phyloP scores from a whole-genome alignment of 768 basidiomycete genomes.

The Nevesoporus exiguus region DNA sequence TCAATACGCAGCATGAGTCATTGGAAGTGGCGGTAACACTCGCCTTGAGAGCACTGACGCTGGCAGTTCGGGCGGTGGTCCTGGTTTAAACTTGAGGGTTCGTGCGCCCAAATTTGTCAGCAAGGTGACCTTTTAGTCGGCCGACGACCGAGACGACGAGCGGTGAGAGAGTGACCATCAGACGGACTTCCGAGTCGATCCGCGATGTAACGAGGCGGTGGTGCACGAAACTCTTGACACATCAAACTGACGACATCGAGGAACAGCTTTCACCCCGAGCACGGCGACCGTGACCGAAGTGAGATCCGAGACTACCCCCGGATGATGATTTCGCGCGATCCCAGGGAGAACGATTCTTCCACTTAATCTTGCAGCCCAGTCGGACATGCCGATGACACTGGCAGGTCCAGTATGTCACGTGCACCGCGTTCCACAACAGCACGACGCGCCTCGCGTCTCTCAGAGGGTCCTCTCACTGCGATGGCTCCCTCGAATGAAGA shows the following conservation, averaged over 20 bases:
- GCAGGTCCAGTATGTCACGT: slow-evolving; percentile 16
- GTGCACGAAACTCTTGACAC: neutral
- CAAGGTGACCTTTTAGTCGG: neutral
- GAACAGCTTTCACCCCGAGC: slow-evolving; percentile 11
- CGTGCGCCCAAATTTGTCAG: slow-evolving; percentile 17
- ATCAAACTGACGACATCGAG: neutral
- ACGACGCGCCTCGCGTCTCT: neutral
- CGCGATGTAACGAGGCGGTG: slow-evolving; percentile 18
- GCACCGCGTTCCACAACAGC: slow-evolving; percentile 15
- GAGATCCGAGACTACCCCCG: neutral
- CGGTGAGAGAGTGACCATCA: slow-evolving; percentile 7
- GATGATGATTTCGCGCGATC: neutral
- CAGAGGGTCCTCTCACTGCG: too few relatives aligned
- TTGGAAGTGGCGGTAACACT: slow-evolving; percentile 9
- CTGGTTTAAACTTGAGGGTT: neutral
- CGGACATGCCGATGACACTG: neutral
- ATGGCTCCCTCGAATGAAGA: slow-evolving; percentile 28
- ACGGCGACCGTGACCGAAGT: slow-evolving; percentile 1
- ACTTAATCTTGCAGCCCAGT: neutral
- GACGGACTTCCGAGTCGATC: too few relatives aligned
- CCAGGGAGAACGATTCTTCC: neutral
- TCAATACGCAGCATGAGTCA: slow-evolving; percentile 22
- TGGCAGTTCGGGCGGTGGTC: neutral
- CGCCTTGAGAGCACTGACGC: neutral
- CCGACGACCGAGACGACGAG: neutral